phyloP scores from a whole-genome alignment of 768 basidiomycete genomes.

The Mycena vitilis region DNA sequence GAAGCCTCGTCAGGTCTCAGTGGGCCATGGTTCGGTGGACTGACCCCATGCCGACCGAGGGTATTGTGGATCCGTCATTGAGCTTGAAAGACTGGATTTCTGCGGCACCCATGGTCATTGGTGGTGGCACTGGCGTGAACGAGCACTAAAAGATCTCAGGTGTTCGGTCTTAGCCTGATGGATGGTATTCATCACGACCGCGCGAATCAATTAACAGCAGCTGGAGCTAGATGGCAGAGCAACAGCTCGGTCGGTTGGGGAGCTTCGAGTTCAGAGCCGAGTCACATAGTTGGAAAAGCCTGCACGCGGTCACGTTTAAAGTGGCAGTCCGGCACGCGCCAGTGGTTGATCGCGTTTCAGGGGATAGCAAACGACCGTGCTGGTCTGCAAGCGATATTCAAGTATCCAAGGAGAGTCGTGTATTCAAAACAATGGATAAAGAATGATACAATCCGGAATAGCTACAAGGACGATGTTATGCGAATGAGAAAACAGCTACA shows the following conservation, averaged over 20 bases:
- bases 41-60: constrained; percentile 48
- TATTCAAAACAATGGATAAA: constrained; percentile 17
- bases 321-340: not conserved
- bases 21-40: not conserved
- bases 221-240: too few species aligned
- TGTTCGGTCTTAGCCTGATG: too few species aligned
- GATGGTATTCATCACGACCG: not conserved
- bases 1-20: not conserved
- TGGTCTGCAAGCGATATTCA: too few species aligned
- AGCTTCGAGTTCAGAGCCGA: too few species aligned
- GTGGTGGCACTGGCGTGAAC: too few species aligned
- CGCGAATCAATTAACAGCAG: constrained; percentile 5
- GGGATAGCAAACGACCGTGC: too few species aligned
- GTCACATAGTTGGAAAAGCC: too few species aligned
- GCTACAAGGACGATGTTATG: constrained; percentile 10
- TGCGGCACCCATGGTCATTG: constrained; percentile 42
- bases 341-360: too few species aligned
- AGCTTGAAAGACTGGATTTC: constrained; percentile 40
- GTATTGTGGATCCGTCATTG: constrained; percentile 46
- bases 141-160: not conserved
- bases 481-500: constrained; percentile 23
- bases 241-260: too few species aligned
- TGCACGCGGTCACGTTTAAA: constrained; percentile 15
- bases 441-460: constrained; percentile 23
- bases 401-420: not conserved